A percentile compares a stretch with the other conserved stretches of the same genome.
phyloP scores from a whole-genome alignment of 495 filamentous ascomycete species.

The Aspergillus asperescens region DNA sequence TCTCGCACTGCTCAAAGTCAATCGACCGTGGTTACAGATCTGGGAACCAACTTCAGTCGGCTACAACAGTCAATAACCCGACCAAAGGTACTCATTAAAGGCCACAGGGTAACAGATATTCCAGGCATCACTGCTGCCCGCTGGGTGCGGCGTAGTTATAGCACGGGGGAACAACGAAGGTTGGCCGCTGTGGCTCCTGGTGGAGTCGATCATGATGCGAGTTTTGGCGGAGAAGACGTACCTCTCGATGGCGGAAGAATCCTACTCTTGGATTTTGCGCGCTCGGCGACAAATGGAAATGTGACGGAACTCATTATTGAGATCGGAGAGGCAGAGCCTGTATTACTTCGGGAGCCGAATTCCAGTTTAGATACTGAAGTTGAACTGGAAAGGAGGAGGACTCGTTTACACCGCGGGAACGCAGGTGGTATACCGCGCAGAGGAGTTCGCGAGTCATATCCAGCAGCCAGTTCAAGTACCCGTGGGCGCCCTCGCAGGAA shows the following conservation, averaged over 20 bases:
- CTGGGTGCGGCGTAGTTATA: slow-evolving; percentile 32
- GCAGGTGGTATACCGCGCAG: slow-evolving; percentile 20
- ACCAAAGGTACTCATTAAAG: slow-evolving; percentile 34
- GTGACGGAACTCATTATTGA: slow-evolving; percentile 60
- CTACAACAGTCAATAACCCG: slow-evolving; percentile 31
- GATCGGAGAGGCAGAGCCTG: slow-evolving; percentile 63
- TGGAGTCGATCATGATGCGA: slow-evolving; percentile 54
- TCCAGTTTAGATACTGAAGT: slow-evolving; percentile 77
- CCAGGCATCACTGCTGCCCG: slow-evolving; percentile 39
- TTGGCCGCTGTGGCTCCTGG: slow-evolving; percentile 73
- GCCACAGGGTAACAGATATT: slow-evolving; percentile 38
- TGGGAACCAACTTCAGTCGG: slow-evolving; percentile 26
- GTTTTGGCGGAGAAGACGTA: slow-evolving; percentile 66
- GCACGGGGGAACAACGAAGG: slow-evolving; percentile 30
- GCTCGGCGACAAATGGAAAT: slow-evolving; percentile 50
- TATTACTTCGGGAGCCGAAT: slow-evolving; percentile 66
- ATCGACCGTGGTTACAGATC: slow-evolving; percentile 1
- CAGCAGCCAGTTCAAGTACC: slow-evolving; percentile 13
- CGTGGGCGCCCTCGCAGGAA: slow-evolving; percentile 22
- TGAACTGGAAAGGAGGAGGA: slow-evolving; percentile 71
- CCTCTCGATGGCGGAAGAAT: slow-evolving; percentile 79
- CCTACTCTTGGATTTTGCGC: slow-evolving; percentile 71
- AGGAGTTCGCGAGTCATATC: slow-evolving; percentile 21
- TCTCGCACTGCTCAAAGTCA: slow-evolving; percentile 14
- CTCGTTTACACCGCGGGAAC: slow-evolving; percentile 39